Base-by-base conservation (phyloP, 305 asterid genomes). In the Solanum chacoense region DNA sequence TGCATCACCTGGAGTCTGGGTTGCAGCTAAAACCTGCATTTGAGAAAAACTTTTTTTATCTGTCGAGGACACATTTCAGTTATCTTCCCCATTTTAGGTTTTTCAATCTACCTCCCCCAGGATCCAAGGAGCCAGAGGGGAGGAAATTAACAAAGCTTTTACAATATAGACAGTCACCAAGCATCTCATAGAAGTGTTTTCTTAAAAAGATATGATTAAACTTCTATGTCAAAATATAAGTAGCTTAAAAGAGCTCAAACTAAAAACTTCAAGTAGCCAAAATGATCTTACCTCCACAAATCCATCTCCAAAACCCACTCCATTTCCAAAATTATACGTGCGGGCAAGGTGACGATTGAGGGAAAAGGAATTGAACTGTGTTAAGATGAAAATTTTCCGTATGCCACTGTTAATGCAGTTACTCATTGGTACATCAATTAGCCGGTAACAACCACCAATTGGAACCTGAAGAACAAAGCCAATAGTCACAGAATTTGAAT, bases 341-440 rank as follows among this genome's bases (percentile, higher is more conserved):
- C 96, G 92, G 88, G 99, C 97, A 85, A 97, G 95, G 93, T 97
- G 99, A n/a, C 98, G 96, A 87, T 96, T 97, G 77, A 97, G 98
- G 37, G 99, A 97, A 89, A 95, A 95, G 1, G 99, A 97, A 88
- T 97, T 97, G 93, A 94, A 97, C 93, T 97, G 99, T 37, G 99
- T 97, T 88, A 97, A 88, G 31, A 97, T 94, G 93, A 96, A 97
- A 73, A 96, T 96, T 91, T 95, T 97, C 65, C 95, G 90, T 87
- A 96, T 95, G 91, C 99, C 99, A 83, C 99, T 96, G 91, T 97
- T 97, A 90, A 97, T 97, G 94, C 99, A 97, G 94, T 96, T 97
- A 90, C 99, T 96, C 99, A 97, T 95, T 1, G 98, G 99, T 22
- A 96, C 97, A 91, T 97, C 99, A 79, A 97, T 97, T 12, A 96